Conservation (phyloP, 441 rosid species). For the Aquilaria agallochum region DNA sequence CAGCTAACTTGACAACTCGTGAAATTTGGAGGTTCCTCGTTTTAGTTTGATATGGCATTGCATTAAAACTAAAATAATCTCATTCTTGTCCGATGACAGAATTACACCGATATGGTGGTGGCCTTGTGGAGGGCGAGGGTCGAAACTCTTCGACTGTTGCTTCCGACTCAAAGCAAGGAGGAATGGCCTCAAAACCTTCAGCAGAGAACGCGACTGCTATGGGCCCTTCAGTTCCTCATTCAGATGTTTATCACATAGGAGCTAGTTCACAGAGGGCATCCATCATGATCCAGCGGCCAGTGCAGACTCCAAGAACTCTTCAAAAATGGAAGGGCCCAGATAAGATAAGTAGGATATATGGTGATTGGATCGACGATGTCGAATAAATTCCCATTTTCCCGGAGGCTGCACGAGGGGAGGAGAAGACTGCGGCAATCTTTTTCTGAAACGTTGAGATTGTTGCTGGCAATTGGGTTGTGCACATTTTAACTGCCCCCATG, state of each 20-base stretch:
- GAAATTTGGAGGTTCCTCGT: background rate
- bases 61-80: too few relatives aligned
- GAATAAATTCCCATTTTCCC: conserved; percentile 25
- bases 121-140: conserved; percentile 51
- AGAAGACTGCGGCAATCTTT: conserved; percentile 1
- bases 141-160: conserved; percentile 43
- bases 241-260: conserved; percentile 59
- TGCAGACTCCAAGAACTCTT: conserved; percentile 46
- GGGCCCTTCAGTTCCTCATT: conserved; percentile 43
- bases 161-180: conserved; percentile 51
- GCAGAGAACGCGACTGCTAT: conserved; percentile 42
- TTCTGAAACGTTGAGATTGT: background rate
- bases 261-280: conserved; percentile 58
- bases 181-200: conserved; percentile 42
- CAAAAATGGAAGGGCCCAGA: conserved; percentile 97
- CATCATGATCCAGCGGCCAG: conserved; percentile 50
- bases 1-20: background rate
- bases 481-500: conserved; percentile 11
- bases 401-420: background rate
- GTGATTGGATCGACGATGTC: conserved; percentile 93
- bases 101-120: conserved; percentile 78
- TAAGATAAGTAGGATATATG: conserved; percentile 89
- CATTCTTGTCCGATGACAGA: conserved; percentile 36
- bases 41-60: too few relatives aligned
- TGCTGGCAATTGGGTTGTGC: background rate